phyloP scores from a whole-genome alignment of 2,329 filamentous ascomycete species.

The Talaromyces verruculosus region DNA sequence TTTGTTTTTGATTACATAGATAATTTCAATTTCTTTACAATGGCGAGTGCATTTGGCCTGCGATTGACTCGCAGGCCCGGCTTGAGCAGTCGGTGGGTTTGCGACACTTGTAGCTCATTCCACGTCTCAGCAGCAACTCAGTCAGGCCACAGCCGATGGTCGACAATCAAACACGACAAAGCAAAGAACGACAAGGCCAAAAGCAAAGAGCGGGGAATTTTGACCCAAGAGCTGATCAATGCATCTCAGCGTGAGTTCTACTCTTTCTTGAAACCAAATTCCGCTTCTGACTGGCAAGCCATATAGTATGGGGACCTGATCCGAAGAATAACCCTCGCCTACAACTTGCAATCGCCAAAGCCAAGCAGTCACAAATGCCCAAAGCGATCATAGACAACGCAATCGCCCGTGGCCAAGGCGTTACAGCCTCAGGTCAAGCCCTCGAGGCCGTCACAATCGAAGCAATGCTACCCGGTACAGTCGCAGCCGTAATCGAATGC shows the following conservation, averaged over 20 bases:
- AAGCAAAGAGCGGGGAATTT: constrained; percentile 65
- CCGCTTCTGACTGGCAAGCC: background rate
- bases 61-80: constrained; percentile 26
- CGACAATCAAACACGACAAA: constrained; percentile 94
- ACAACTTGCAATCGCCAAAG: constrained; percentile 67
- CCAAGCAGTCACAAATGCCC: constrained; percentile 83
- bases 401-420: constrained; percentile 83
- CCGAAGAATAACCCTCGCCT: constrained; percentile 73
- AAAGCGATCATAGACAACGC: constrained; percentile 82
- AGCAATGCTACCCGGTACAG: constrained; percentile 70
- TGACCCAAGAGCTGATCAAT: constrained; percentile 71
- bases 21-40: background rate
- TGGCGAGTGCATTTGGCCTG: constrained; percentile 27
- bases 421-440: constrained; percentile 68
- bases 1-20: constrained; percentile 16
- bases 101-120: constrained; percentile 47
- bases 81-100: constrained; percentile 22
- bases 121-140: constrained; percentile 46
- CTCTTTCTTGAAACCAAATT: background rate
- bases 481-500: constrained; percentile 78
- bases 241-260: constrained; percentile 66
- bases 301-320: constrained; percentile 72
- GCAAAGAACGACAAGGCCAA: constrained; percentile 76
- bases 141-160: constrained; percentile 89
- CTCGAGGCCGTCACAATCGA: constrained; percentile 80